Evolutionary conservation across 2,329 filamentous ascomycete genomes (phyloP), one percentile per base, ranked within the genome.

Genomic region (Sporothrix dimorphospora): DNA sequence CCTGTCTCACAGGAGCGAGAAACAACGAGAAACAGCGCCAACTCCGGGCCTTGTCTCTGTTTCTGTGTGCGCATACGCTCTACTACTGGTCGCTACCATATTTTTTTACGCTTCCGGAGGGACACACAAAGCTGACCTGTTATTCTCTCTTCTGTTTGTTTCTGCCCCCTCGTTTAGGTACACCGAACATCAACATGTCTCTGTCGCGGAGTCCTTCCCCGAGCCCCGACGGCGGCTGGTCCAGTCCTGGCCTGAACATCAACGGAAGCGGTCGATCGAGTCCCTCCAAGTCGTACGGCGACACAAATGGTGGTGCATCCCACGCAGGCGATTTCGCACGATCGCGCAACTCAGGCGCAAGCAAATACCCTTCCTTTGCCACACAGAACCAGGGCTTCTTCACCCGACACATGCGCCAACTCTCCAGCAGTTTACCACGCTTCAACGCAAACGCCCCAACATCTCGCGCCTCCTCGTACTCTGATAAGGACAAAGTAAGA

Each of bases 141-240:
- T 45, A 11, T 57, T 4, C 24, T 42, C 5, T 65, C 4, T 47
- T 30, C 38, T 19, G 5, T n/a, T 61, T 34, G 59, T 38, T 42
- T 51, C 51, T 42, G 38, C 12, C 47, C 57, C 65, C 63, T 65
- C 61, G 45, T 77, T 72, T 81, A 87, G 85, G 87, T 78, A 90
- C 86, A 69, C 86, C 89, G 57, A 85, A 83, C 77, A 78, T 81
- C 76, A 82, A 84, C 78, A 97, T 97, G 94, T 92, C 92, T 76
- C 84, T 95, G 75, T 96, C 94, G 76, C 90, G 94, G 82, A 97
- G 93, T 79, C 93, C 94, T 68, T 97, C 94, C 71, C 95, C 94
- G 74, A 88, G 90, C 75, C 91, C 90, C 74, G 92, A 92, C 78
- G 94, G 93, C 79, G 94, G 94, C 77, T 98, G 95, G 94, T 90